Base-by-base conservation (phyloP, 345 rosid genomes). In the Lepidium aucheri region DNA sequence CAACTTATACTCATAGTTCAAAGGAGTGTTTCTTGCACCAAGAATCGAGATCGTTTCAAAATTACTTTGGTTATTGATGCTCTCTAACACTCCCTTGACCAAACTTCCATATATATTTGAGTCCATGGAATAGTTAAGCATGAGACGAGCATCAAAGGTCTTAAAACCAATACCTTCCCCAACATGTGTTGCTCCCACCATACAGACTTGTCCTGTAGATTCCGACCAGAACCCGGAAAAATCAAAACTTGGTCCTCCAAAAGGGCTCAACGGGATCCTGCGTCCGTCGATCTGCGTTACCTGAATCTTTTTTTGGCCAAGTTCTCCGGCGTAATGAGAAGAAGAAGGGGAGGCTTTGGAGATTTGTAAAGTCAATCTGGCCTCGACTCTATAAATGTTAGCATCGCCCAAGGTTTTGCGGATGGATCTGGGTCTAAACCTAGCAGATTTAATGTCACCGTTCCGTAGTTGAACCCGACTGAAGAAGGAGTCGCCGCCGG, bases 171-270 rank as follows among this genome's bases (percentile, higher is more conserved):
- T 70, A 46, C 89, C 85, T 24, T 67, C 67, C 65, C 60, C 63
- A 4, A 51, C 63, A 53, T 68, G 42, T 12, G 84, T 80, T 60
- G 97, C 86, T 83, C 97, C 97, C 26, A 93, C 86, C 94, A 87
- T 77, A 78, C 98, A 93, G 28, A 90, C 83, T 75, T 73, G 79
- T 65, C 94, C 91, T n/a, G 80, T 73, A 51, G 84, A 68, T 72
- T 82, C 76, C 3, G 89, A 83, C 98, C 90, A 85, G 66, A 76
- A 86, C 53, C 98, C 98, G 55, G 51, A 74, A 2, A 93, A 71
- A 12, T 67, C 64, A 67, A 92, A 89, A 18, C 60, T 59, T 16
- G 30, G 73, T 12, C 61, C 50, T 0, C 64, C 78, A 32, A 66
- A 56, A 15, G 67, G 22, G 54, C 67, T 47, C 15, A 81, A 20